phyloP scores from a whole-genome alignment of 495 filamentous ascomycete species.

The Penicillium verhagenii region DNA sequence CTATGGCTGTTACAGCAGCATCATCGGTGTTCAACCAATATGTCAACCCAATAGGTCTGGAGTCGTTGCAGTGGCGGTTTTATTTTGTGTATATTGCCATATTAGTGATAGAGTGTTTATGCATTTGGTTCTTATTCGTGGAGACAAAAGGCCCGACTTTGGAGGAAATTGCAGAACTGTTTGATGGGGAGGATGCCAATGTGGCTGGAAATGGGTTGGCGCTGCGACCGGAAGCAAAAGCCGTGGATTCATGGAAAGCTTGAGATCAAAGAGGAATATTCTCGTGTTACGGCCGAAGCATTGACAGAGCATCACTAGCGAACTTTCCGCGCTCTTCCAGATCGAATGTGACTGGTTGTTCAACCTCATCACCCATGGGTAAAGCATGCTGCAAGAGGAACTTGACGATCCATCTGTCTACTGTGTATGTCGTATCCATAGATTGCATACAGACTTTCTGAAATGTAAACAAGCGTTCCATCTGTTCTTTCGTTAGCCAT shows the following conservation, averaged over 20 bases:
- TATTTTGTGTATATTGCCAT: neutral
- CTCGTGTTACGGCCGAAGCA: conserved; percentile 11
- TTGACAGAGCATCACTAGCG: conserved; percentile 22
- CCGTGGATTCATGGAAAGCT: neutral
- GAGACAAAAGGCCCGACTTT: no score
- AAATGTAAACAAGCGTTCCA: conserved; percentile 29
- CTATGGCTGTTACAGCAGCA: neutral
- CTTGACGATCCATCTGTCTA: conserved; percentile 32
- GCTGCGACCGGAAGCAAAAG: neutral
- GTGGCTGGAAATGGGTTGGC: conserved; percentile 23
- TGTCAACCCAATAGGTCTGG: neutral
- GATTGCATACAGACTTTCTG: conserved; percentile 26
- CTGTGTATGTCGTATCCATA: conserved; percentile 16
- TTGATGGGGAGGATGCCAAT: conserved; percentile 36
- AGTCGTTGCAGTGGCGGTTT: neutral
- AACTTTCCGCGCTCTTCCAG: conserved; percentile 21
- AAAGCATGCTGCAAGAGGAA: conserved; percentile 31
- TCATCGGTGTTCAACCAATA: neutral
- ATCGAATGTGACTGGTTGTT: conserved; percentile 2
- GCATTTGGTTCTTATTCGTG: no score
- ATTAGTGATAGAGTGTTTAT: neutral
- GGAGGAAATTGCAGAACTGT: no score
- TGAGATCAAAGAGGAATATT: no score
- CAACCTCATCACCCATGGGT: conserved; percentile 19
- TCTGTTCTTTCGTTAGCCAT: conserved; percentile 8